Conservation (phyloP, 2,329 filamentous ascomycete genomes). For the Seiridium unicorne region DNA sequence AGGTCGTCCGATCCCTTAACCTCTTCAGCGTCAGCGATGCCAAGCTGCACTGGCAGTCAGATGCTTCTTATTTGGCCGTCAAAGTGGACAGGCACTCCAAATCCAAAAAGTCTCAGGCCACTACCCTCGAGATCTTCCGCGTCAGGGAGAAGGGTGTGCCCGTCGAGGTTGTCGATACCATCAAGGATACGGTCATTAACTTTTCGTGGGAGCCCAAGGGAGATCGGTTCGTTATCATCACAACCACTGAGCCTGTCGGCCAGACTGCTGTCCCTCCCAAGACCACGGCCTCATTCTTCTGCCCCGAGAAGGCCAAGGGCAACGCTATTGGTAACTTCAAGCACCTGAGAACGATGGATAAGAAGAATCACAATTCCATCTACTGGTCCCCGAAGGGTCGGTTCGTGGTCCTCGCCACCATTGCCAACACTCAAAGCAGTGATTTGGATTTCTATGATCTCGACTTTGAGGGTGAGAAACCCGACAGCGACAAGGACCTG, state of each 20-base stretch:
- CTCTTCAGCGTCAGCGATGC: constrained; percentile 97
- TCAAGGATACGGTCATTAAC: constrained; percentile 99
- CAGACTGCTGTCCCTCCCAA: constrained; percentile 85
- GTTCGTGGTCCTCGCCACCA: constrained; percentile 91
- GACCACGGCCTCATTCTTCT: constrained; percentile 94
- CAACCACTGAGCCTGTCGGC: constrained; percentile 78
- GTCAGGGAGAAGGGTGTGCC: constrained; percentile 96
- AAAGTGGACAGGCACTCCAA: constrained; percentile 99
- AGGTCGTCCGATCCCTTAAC: constrained; percentile 91
- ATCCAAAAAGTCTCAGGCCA: constrained; percentile 96
- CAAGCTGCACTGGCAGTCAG: constrained; percentile 98
- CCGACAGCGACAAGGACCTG: constrained; percentile 88
- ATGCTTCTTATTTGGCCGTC: constrained; percentile 90
- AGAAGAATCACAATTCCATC: constrained; percentile 99
- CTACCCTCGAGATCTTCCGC: constrained; percentile 97
- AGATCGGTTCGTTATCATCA: constrained; percentile 95
- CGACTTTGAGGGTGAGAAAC: constrained; percentile 96
- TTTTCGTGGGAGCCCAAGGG: constrained; percentile 99
- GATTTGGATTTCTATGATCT: constrained; percentile 98
- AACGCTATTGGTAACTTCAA: constrained; percentile 86
- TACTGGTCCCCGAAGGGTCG: constrained; percentile 97
- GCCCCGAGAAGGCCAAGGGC: constrained; percentile 90
- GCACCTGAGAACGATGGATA: constrained; percentile 90
- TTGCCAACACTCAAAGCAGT: constrained; percentile 88
- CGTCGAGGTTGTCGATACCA: constrained; percentile 93